A percentile compares a stretch with the other conserved stretches of the same genome.
Evolutionary conservation across 148 eudicot species (phyloP).

Genomic region (Cornus suecica): DNA sequence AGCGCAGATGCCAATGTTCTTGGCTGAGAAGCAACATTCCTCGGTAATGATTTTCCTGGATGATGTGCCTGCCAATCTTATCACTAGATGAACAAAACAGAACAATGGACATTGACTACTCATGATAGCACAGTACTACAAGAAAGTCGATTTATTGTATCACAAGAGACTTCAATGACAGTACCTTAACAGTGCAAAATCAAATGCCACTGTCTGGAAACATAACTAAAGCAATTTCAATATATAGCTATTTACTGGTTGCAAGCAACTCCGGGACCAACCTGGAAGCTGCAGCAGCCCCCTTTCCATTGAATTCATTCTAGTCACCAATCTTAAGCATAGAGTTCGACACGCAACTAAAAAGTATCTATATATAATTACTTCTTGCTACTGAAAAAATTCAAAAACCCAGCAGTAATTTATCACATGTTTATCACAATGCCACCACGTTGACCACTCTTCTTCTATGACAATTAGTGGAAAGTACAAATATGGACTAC

Average conservation of each 20-base stretch:
- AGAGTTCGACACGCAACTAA: background rate
- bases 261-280: background rate
- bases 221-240: background rate
- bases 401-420: background rate
- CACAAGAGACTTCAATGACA: background rate
- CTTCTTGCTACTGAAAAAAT: background rate
- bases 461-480: background rate
- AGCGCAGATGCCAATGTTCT: too few species aligned
- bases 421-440: background rate
- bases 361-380: background rate
- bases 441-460: background rate
- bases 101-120: background rate
- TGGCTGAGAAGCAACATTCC: background rate
- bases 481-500: background rate
- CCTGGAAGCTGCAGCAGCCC: background rate
- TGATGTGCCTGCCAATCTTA: background rate
- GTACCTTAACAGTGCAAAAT: background rate
- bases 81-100: background rate
- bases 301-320: background rate
- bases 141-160: background rate
- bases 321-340: background rate
- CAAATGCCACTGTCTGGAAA: background rate
- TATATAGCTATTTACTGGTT: background rate
- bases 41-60: background rate
- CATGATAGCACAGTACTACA: background rate